These are phyloP conservation scores for Termitomyces sp. DNA, from an alignment of 768 basidiomycete species.

Conservation along the genomic window DNA sequence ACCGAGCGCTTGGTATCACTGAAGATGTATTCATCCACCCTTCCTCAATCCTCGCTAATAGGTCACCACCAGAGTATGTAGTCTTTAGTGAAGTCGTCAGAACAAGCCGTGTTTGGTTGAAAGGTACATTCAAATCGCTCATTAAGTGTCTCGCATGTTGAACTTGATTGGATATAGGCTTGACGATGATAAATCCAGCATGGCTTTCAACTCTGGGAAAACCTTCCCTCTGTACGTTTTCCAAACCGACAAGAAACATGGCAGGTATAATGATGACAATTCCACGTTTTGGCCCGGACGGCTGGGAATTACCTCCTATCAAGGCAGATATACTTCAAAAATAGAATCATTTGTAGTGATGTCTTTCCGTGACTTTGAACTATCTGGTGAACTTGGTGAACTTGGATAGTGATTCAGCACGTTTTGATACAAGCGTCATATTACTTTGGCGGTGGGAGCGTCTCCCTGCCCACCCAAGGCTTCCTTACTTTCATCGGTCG, in stretches of 20 bases:
- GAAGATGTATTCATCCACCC: conserved; percentile 94
- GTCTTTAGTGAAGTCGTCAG: conserved; percentile 79
- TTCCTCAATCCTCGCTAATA: conserved; percentile 68
- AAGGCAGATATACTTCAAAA: conserved; percentile 26
- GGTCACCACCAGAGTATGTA: conserved; percentile 78
- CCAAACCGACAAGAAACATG: conserved; percentile 72
- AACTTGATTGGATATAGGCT: conserved; percentile 33
- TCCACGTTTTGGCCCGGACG: conserved; percentile 80
- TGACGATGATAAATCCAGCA: conserved; percentile 80
- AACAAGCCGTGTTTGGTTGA: conserved; percentile 71
- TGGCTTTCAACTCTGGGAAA: conserved; percentile 85
- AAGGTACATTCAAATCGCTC: conserved; percentile 47
- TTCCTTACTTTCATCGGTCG: too few species aligned
- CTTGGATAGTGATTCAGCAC: background rate
- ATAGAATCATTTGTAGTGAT: background rate
- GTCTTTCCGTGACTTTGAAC: background rate
- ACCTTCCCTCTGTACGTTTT: conserved; percentile 80
- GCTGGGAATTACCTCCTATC: conserved; percentile 84
- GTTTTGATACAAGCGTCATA: background rate
- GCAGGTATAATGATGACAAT: conserved; percentile 66
- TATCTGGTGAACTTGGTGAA: background rate
- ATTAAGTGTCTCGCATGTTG: background rate
- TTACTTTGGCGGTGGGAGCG: background rate
- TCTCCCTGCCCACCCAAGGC: too few species aligned
- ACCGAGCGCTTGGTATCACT: conserved; percentile 69